phyloP scores from a whole-genome alignment of 2,329 filamentous ascomycete species.

The Bipolaris bicolor region DNA sequence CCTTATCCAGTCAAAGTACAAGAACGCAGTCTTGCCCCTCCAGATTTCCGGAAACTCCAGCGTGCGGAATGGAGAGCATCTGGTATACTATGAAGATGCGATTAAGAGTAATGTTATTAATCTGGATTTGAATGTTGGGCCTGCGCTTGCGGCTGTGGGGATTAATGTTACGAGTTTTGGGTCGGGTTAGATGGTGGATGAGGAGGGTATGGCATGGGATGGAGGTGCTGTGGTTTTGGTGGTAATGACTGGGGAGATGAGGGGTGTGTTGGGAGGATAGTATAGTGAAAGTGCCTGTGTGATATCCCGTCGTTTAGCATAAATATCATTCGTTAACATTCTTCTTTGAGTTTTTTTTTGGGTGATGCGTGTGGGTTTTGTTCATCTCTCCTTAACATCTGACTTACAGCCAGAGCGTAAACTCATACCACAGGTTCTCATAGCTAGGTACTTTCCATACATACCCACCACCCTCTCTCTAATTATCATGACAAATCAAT shows the following conservation, averaged over 20 bases:
- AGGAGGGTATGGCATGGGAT: neutral
- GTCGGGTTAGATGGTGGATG: neutral
- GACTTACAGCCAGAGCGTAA: too few species aligned
- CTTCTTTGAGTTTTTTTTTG: neutral
- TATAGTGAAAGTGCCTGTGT: neutral
- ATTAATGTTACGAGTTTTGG: constrained; percentile 32
- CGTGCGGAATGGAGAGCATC: constrained; percentile 56
- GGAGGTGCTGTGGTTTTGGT: neutral
- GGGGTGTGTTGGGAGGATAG: neutral
- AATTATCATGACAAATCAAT: neutral
- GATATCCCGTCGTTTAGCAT: neutral
- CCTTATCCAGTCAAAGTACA: constrained; percentile 57
- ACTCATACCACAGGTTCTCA: too few species aligned
- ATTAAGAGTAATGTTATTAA: constrained; percentile 60
- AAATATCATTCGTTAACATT: neutral
- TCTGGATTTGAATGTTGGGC: constrained; percentile 56
- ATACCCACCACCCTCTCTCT: too few species aligned
- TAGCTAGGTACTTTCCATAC: too few species aligned
- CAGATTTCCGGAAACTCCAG: constrained; percentile 61
- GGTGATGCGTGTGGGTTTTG: neutral
- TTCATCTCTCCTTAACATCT: too few species aligned
- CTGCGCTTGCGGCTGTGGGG: constrained; percentile 35
- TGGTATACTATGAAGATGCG: constrained; percentile 64
- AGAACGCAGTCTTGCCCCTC: constrained; percentile 62
- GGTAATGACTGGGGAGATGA: neutral